These are phyloP conservation scores for Zasmidium angulare DNA, from an alignment of 2,329 filamentous ascomycete species.

Conservation along the genomic window DNA sequence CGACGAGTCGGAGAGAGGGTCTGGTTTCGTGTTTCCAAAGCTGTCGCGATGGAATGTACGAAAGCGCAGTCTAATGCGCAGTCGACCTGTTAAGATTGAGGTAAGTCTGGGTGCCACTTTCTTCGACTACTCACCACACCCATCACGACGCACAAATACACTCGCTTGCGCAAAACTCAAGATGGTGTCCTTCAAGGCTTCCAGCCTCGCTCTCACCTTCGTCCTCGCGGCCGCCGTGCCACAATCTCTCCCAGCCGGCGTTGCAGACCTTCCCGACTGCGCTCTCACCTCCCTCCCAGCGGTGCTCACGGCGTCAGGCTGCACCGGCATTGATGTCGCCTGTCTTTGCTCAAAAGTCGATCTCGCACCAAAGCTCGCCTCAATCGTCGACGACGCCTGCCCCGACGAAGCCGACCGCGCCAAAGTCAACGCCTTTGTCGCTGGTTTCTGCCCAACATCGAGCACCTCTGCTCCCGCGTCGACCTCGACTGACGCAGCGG, in stretches of 20 bases:
- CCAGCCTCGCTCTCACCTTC: constrained; percentile 9
- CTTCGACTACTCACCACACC: not conserved
- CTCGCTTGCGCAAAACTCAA: not conserved
- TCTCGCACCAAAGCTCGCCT: constrained; percentile 10
- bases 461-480: not conserved
- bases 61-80: constrained; percentile 1
- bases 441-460: not conserved
- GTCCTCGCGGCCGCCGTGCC: constrained; percentile 3
- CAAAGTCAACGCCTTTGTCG: constrained; percentile 8
- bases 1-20: not conserved
- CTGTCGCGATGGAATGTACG: constrained; percentile 11
- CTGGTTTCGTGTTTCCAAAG: constrained; percentile 3
- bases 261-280: constrained; percentile 16
- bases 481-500: not conserved
- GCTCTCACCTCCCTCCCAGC: constrained; percentile 14
- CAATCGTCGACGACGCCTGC: constrained; percentile 14
- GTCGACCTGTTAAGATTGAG: not conserved
- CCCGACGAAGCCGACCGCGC: constrained; percentile 4
- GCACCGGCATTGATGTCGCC: constrained; percentile 11
- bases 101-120: constrained; percentile 1
- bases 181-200: constrained; percentile 8
- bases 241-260: constrained; percentile 10
- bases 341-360: constrained; percentile 19
- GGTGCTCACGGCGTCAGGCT: constrained; percentile 14
- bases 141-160: not conserved